Percentiles rank a stretch among this genome's conserved stretches.
Evolutionary conservation across 306 rosid species (phyloP).

Genomic region (Cucurbita maxima): DNA sequence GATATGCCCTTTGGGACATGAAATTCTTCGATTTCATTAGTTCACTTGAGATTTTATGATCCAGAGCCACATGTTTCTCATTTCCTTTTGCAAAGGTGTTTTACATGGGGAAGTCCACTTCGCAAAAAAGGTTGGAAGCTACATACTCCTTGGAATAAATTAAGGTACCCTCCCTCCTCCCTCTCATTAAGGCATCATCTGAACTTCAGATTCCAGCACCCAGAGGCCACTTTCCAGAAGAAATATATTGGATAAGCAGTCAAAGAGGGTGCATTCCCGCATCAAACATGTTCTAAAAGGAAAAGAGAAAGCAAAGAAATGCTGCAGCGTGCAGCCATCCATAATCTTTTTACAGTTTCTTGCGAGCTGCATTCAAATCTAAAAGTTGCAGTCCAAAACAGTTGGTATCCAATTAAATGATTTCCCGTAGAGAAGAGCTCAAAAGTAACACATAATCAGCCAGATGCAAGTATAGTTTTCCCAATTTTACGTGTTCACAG

Average conservation of each 20-base stretch:
- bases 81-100: neutral
- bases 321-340: neutral
- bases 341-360: neutral
- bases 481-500: neutral
- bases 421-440: neutral
- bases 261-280: neutral
- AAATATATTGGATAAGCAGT: neutral
- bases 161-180: neutral
- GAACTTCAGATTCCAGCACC: neutral
- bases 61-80: neutral
- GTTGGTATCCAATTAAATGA: neutral
- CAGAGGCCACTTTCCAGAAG: neutral
- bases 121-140: neutral
- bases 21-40: neutral
- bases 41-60: neutral
- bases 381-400: neutral
- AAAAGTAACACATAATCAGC: neutral
- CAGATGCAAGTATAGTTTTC: neutral
- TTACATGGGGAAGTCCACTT: neutral
- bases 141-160: neutral
- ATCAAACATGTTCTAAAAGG: neutral
- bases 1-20: neutral
- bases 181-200: neutral
- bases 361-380: neutral
- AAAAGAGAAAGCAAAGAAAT: neutral